A percentile compares a stretch with the other conserved stretches of the same genome.
phyloP scores from a whole-genome alignment of 768 basidiomycete species.

The Mycena latifolia region DNA sequence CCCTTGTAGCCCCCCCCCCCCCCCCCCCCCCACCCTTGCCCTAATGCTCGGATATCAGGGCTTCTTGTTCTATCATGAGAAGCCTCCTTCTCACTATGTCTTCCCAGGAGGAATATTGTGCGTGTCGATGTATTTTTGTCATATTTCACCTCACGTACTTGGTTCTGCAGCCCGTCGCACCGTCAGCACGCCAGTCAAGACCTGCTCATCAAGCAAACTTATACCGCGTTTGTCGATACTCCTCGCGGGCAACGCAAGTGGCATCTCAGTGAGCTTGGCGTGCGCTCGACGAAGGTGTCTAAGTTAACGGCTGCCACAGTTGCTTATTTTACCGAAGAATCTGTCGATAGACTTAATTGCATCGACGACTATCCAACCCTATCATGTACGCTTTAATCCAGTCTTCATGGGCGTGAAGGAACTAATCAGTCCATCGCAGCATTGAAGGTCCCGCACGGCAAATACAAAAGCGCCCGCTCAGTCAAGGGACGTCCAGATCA shows the following conservation, averaged over 20 bases:
- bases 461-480: constrained; percentile 79
- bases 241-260: constrained; percentile 79
- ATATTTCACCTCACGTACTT: constrained; percentile 26
- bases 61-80: constrained; percentile 86
- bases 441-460: constrained; percentile 71
- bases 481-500: constrained; percentile 69
- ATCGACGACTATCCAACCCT: constrained; percentile 72
- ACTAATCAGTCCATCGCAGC: constrained; percentile 46
- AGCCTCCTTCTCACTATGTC: constrained; percentile 60
- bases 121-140: constrained; percentile 41
- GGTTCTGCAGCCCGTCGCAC: constrained; percentile 25
- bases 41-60: constrained; percentile 58
- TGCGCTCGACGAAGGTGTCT: constrained; percentile 38
- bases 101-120: constrained; percentile 57
- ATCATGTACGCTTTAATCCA: constrained; percentile 39
- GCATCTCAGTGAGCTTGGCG: constrained; percentile 74
- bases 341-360: constrained; percentile 67
- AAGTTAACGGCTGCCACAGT: constrained; percentile 56
- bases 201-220: constrained; percentile 82
- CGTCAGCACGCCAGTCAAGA: constrained; percentile 50
- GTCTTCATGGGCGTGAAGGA: constrained; percentile 3
- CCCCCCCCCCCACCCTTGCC: background rate
- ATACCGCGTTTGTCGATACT: constrained; percentile 82
- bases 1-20: constrained; percentile 1
- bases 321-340: constrained; percentile 84